These are phyloP conservation scores for Globisporangium spinosum DNA, from an alignment of 352 stramenopile species.

Conservation along the genomic window DNA sequence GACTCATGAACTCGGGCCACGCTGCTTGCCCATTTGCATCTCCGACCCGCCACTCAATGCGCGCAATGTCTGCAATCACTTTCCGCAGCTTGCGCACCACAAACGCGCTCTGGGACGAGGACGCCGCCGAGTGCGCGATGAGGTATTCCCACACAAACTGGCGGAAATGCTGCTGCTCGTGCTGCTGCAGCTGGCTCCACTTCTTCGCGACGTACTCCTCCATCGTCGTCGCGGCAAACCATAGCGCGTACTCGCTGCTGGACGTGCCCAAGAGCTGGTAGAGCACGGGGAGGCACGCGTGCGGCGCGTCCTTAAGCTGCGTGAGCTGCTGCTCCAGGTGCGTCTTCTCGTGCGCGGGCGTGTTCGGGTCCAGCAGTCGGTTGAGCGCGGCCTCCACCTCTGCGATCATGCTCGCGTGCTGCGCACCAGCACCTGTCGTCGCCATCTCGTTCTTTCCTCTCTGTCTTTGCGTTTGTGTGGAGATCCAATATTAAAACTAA, in stretches of 20 bases:
- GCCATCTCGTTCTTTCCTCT: constrained; percentile 3
- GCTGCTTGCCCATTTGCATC: constrained; percentile 9
- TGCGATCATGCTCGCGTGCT: constrained; percentile 35
- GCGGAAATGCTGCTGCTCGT: constrained; percentile 45
- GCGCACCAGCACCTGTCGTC: background rate
- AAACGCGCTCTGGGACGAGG: constrained; percentile 39
- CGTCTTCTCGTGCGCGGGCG: constrained; percentile 37
- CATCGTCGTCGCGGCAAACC: constrained; percentile 67
- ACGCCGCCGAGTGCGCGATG: constrained; percentile 17
- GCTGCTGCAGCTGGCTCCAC: constrained; percentile 40
- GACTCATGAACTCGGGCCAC: constrained; percentile 65
- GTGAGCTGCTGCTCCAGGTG: constrained; percentile 60
- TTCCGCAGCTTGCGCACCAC: constrained; percentile 69
- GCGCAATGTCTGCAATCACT: constrained; percentile 66
- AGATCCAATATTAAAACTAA: constrained; percentile 2
- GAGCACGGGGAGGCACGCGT: constrained; percentile 58
- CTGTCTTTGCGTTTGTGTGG: background rate
- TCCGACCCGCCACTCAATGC: constrained; percentile 41
- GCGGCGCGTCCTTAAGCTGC: constrained; percentile 50
- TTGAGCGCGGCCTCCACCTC: constrained; percentile 58
- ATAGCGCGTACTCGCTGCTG: constrained; percentile 71
- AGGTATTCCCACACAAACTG: constrained; percentile 71
- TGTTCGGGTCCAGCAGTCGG: constrained; percentile 57
- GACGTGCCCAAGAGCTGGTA: constrained; percentile 57
- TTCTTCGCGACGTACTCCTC: constrained; percentile 71